Conservation (phyloP, 495 filamentous ascomycete genomes). For the Lophium mytilinum region DNA sequence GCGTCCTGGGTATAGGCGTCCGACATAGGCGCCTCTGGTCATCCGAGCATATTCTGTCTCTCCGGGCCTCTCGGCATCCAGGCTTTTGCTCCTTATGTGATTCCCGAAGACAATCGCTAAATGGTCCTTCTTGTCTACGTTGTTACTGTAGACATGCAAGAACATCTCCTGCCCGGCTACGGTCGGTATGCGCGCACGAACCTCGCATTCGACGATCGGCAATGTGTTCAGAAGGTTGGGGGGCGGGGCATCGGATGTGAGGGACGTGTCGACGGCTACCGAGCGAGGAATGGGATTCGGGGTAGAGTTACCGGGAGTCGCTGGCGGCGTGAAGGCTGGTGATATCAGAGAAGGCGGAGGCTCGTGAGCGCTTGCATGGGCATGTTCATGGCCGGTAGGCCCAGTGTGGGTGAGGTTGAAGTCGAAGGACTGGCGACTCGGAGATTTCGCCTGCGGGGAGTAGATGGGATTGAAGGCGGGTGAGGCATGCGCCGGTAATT, state of each 20-base stretch:
- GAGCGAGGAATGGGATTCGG: constrained; percentile 23
- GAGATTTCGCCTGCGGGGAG: constrained; percentile 22
- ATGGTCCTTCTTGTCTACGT: constrained; percentile 90
- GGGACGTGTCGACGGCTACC: constrained; percentile 27
- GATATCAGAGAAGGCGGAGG: constrained; percentile 30
- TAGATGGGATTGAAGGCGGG: constrained; percentile 28
- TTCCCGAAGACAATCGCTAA: constrained; percentile 95
- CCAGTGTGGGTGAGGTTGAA: constrained; percentile 19
- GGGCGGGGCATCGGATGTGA: neutral
- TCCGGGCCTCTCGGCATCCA: constrained; percentile 72
- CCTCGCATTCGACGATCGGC: constrained; percentile 36
- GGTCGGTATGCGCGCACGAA: constrained; percentile 39
- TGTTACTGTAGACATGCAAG: constrained; percentile 88
- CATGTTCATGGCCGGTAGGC: neutral
- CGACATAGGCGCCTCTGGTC: constrained; percentile 87
- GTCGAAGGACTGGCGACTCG: constrained; percentile 15
- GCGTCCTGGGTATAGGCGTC: constrained; percentile 78
- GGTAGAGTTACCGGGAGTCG: constrained; percentile 31
- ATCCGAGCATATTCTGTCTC: constrained; percentile 96
- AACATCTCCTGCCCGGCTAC: constrained; percentile 93
- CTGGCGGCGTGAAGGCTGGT: constrained; percentile 40
- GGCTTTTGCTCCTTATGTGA: constrained; percentile 66
- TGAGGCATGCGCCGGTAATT: constrained; percentile 34
- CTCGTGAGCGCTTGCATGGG: constrained; percentile 6
- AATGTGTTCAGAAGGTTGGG: constrained; percentile 28